Conservation (phyloP, 164 flowering plant genomes). For the Magnolia officinalis region DNA sequence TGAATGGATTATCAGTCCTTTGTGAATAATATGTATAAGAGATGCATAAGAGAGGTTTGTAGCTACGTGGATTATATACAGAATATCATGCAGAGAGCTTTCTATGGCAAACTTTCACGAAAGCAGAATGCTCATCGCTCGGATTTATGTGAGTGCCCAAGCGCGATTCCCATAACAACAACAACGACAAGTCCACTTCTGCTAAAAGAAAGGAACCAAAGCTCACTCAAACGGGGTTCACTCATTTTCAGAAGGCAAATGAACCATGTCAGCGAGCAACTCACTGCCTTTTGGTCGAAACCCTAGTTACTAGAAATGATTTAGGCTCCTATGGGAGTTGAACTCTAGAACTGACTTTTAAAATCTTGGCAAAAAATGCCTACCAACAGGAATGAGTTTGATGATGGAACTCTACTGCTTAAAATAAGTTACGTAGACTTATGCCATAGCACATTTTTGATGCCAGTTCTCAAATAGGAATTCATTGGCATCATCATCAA, state of each 20-base stretch:
- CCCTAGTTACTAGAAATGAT: neutral
- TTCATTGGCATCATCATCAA: neutral
- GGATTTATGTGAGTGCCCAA: neutral
- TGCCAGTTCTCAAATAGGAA: neutral
- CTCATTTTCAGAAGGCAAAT: neutral
- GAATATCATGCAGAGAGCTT: neutral
- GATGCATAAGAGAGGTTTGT: neutral
- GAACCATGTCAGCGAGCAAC: neutral
- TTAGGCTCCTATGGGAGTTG: neutral
- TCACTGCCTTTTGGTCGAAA: neutral
- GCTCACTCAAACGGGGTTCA: neutral
- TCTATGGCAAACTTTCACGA: neutral
- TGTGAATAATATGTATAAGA: neutral
- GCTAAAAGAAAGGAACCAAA: neutral
- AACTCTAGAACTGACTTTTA: neutral
- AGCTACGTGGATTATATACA: neutral
- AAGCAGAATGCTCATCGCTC: neutral
- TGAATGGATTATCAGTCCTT: conserved; percentile 10
- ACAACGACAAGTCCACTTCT: neutral
- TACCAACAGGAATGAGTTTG: neutral
- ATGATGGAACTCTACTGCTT: neutral
- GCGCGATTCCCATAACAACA: neutral
- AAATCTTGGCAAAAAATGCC: neutral
- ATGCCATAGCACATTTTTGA: neutral
- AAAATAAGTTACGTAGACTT: neutral